These are phyloP conservation scores for Cyberlindnera xishuangbannaensis DNA, from an alignment of 805 yeast genomes.

Conservation along the genomic window DNA sequence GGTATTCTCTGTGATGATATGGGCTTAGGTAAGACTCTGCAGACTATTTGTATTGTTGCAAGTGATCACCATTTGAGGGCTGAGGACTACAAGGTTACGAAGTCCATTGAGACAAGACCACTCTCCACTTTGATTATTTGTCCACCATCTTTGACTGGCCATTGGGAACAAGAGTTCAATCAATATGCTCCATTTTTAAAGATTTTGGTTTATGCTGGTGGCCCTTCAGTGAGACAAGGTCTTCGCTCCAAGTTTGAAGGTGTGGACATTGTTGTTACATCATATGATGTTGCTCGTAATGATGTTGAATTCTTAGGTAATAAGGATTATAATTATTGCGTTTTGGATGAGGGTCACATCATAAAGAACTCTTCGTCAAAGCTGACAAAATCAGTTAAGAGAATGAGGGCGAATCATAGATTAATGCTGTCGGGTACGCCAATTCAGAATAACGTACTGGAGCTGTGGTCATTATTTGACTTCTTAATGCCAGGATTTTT, in stretches of 20 bases:
- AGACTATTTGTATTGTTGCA: slow-evolving; percentile 93
- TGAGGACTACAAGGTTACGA: slow-evolving; percentile 55
- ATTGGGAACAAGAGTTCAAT: slow-evolving; percentile 94
- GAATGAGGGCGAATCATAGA: slow-evolving; percentile 79
- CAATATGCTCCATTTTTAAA: slow-evolving; percentile 86
- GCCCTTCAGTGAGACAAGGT: slow-evolving; percentile 63
- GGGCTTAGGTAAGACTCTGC: slow-evolving; percentile 97
- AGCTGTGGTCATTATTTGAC: slow-evolving; percentile 95
- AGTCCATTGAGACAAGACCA: slow-evolving; percentile 59
- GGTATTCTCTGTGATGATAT: slow-evolving; percentile 98
- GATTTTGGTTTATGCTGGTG: slow-evolving; percentile 88
- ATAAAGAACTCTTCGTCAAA: slow-evolving; percentile 89
- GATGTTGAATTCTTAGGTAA: slow-evolving; percentile 61
- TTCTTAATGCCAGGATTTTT: slow-evolving; percentile 98
- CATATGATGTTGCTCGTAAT: slow-evolving; percentile 94
- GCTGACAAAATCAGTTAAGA: slow-evolving; percentile 82
- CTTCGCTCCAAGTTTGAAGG: slow-evolving; percentile 44
- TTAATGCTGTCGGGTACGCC: slow-evolving; percentile 95
- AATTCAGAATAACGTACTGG: slow-evolving; percentile 93
- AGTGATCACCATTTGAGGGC: slow-evolving; percentile 89
- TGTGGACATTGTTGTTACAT: slow-evolving; percentile 86
- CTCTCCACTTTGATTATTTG: slow-evolving; percentile 86
- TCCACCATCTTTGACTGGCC: slow-evolving; percentile 97
- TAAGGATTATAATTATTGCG: slow-evolving; percentile 85
- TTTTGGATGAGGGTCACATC: slow-evolving; percentile 95